Conservation (phyloP, 2,329 filamentous ascomycete species). For the Juglanconis oblonga region DNA sequence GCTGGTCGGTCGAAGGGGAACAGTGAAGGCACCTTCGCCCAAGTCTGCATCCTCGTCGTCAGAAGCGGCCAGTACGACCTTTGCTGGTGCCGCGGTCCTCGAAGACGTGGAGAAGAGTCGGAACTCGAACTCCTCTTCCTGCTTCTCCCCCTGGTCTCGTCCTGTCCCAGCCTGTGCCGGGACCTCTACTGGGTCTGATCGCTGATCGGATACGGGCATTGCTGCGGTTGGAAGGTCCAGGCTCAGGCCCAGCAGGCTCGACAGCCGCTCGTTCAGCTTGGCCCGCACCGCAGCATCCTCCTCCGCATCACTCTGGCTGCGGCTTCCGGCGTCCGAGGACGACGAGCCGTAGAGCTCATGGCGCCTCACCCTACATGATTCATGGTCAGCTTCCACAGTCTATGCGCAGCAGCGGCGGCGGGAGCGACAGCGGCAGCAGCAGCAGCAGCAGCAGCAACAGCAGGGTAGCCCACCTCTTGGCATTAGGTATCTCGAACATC, state of each 20-base stretch:
- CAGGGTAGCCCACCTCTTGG: slow-evolving; percentile 42
- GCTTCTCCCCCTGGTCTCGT: slow-evolving; percentile 23
- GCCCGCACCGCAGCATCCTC: slow-evolving; percentile 39
- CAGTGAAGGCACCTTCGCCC: slow-evolving; percentile 36
- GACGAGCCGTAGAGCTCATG: slow-evolving; percentile 47
- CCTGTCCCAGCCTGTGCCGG: not conserved
- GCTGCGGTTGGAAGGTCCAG: slow-evolving; percentile 15
- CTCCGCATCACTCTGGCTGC: slow-evolving; percentile 27
- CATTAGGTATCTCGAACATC: slow-evolving; percentile 52
- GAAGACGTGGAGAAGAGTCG: slow-evolving; percentile 51
- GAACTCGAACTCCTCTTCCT: slow-evolving; percentile 50
- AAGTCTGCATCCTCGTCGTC: slow-evolving; percentile 35
- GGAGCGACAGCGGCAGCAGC: not conserved
- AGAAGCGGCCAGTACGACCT: slow-evolving; percentile 45
- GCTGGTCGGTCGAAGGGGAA: slow-evolving; percentile 38
- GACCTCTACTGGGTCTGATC: not conserved
- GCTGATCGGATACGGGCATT: not conserved
- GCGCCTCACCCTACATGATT: slow-evolving; percentile 46
- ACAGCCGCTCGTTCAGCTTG: slow-evolving; percentile 46
- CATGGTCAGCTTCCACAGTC: too few species aligned
- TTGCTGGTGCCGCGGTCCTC: slow-evolving; percentile 30
- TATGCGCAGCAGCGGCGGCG: too few species aligned
- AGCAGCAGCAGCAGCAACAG: not conserved
- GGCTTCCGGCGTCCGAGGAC: slow-evolving; percentile 29
- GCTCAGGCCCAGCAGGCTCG: slow-evolving; percentile 42